These are phyloP conservation scores for Fusarium duplospermum DNA, from an alignment of 2,329 filamentous ascomycete genomes.

Conservation along the genomic window DNA sequence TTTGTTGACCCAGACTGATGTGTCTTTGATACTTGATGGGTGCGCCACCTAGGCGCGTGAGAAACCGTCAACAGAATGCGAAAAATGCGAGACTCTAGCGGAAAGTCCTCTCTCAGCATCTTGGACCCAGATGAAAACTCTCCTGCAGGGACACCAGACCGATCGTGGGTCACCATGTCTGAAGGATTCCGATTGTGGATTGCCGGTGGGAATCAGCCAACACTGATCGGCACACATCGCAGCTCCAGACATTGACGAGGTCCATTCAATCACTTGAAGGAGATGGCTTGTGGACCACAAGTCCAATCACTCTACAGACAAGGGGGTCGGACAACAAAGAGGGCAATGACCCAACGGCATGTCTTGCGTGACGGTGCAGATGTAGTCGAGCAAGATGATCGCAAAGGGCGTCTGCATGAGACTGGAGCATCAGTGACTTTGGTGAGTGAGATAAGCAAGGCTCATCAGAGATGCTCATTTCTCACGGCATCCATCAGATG, in stretches of 20 bases:
- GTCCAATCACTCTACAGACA: not conserved
- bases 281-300: not conserved
- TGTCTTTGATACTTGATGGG: not conserved
- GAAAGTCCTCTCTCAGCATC: no score
- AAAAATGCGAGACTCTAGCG: not conserved
- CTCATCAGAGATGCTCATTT: not conserved
- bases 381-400: not conserved
- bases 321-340: not conserved
- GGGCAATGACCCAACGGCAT: not conserved
- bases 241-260: not conserved
- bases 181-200: conserved; percentile 24
- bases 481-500: not conserved
- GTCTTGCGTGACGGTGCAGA: not conserved
- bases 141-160: not conserved
- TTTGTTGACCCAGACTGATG: not conserved
- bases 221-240: conserved; percentile 8
- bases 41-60: conserved; percentile 13
- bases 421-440: not conserved
- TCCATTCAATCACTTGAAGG: not conserved
- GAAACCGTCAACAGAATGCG: not conserved
- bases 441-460: not conserved
- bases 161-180: not conserved
- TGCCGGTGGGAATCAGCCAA: conserved; percentile 4
- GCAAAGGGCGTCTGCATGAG: not conserved
- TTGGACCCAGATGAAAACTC: not conserved